Evolutionary conservation across 1,139 yeast species (phyloP).

Genomic region (Scheffersomyces titani): DNA sequence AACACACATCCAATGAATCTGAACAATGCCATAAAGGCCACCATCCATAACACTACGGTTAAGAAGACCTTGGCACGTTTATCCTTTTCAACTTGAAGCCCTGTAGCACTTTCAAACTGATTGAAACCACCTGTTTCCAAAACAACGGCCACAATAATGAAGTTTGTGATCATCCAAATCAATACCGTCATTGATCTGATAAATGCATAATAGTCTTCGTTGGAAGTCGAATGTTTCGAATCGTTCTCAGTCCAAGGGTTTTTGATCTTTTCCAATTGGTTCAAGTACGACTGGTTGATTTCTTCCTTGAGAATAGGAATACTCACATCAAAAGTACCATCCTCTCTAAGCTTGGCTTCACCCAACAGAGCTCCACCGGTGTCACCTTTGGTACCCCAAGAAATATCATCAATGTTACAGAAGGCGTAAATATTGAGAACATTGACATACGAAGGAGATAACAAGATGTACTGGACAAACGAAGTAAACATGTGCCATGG

Average conservation of each 20-base stretch:
- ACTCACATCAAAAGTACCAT: slow-evolving; percentile 66
- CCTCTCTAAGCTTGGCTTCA: slow-evolving; percentile 64
- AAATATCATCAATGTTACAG: slow-evolving; percentile 52
- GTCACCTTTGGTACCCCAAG: slow-evolving; percentile 56
- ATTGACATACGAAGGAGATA: slow-evolving; percentile 50
- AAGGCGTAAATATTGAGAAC: slow-evolving; percentile 52
- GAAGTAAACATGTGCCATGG: slow-evolving; percentile 58
- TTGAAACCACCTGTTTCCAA: slow-evolving; percentile 67
- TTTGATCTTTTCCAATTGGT: slow-evolving; percentile 63
- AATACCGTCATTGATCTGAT: slow-evolving; percentile 80
- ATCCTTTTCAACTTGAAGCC: slow-evolving; percentile 12
- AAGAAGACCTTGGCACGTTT: slow-evolving; percentile 52
- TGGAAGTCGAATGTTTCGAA: slow-evolving; percentile 38
- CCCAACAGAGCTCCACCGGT: slow-evolving; percentile 48
- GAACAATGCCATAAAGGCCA: slow-evolving; percentile 76
- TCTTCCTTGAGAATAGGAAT: slow-evolving; percentile 66
- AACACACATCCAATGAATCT: slow-evolving; percentile 67
- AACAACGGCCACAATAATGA: slow-evolving; percentile 69
- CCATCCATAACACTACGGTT: slow-evolving; percentile 76
- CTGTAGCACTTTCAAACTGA: slow-evolving; percentile 25
- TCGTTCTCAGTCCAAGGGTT: slow-evolving; percentile 32
- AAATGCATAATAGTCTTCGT: slow-evolving; percentile 76
- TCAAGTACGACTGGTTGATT: slow-evolving; percentile 59
- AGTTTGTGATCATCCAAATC: slow-evolving; percentile 78
- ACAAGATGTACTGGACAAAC: slow-evolving; percentile 45